phyloP scores from a whole-genome alignment of 257 asterid species.

The Echites panduratus region DNA sequence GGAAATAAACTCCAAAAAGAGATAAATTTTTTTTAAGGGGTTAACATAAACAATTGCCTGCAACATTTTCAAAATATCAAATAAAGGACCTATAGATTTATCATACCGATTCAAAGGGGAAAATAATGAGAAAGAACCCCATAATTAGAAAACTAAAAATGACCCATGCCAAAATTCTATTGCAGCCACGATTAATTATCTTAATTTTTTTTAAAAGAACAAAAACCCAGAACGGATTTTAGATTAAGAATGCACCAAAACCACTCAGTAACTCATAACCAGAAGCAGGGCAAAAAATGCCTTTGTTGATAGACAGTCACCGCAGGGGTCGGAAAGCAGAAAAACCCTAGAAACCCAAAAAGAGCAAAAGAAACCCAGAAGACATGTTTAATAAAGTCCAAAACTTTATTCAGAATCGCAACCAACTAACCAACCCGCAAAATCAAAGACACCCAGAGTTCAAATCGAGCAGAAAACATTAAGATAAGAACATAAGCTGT shows the following conservation, averaged over 20 bases:
- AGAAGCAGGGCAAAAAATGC: not conserved
- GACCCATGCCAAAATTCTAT: not conserved
- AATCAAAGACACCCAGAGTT: constrained; percentile 18
- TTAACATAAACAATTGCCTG: not conserved
- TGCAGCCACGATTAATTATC: too few species aligned
- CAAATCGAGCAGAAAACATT: constrained; percentile 28
- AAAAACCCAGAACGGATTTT: not conserved
- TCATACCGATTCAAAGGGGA: not conserved
- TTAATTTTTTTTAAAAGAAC: not conserved
- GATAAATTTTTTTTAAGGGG: not conserved
- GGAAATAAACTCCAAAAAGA: not conserved
- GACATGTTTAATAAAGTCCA: constrained; percentile 7
- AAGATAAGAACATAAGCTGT: constrained; percentile 15
- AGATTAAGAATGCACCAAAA: not conserved
- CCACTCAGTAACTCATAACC: not conserved
- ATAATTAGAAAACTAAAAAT: not conserved
- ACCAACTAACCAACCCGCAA: constrained; percentile 8
- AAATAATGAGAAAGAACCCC: not conserved
- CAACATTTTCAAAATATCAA: not conserved
- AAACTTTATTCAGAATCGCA: constrained; percentile 3
- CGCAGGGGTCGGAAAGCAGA: not conserved
- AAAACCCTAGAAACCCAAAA: constrained; percentile 6
- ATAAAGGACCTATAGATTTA: not conserved
- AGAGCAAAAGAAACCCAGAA: not conserved
- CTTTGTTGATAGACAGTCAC: not conserved